phyloP scores from a whole-genome alignment of 2,329 filamentous ascomycete species.

The Alternaria sp. region DNA sequence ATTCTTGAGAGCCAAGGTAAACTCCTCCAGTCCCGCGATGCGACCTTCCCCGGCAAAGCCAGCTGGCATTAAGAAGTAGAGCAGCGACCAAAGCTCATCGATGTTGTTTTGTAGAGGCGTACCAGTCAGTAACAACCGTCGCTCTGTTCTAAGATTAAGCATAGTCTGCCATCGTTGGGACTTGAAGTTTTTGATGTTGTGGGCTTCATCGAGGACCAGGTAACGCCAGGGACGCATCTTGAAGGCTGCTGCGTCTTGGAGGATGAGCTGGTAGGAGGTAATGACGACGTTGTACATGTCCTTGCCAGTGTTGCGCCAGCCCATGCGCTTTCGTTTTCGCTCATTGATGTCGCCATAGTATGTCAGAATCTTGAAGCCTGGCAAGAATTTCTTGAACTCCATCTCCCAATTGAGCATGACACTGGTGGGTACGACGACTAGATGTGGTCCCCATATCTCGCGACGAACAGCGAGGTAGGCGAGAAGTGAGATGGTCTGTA shows the following conservation, averaged over 20 bases:
- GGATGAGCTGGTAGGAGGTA: constrained; percentile 94
- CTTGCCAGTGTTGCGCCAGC: constrained; percentile 86
- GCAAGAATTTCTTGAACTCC: constrained; percentile 99
- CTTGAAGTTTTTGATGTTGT: constrained; percentile 99
- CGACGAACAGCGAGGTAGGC: constrained; percentile 91
- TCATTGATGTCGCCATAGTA: constrained; percentile 97
- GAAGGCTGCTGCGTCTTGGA: constrained; percentile 93
- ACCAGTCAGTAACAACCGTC: constrained; percentile 86
- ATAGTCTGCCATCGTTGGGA: constrained; percentile 96
- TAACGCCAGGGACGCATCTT: constrained; percentile 95
- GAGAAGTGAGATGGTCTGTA: constrained; percentile 93
- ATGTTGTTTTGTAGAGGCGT: constrained; percentile 97
- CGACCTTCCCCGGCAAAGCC: constrained; percentile 82
- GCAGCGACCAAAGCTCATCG: constrained; percentile 92
- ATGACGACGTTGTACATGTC: constrained; percentile 92
- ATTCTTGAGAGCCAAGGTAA: constrained; percentile 93
- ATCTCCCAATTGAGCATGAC: constrained; percentile 99
- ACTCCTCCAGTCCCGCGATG: constrained; percentile 93
- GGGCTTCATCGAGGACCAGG: constrained; percentile 96
- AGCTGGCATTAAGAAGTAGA: constrained; percentile 96
- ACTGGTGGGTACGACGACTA: constrained; percentile 95
- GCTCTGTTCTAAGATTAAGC: constrained; percentile 88
- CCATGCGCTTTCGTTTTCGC: constrained; percentile 85
- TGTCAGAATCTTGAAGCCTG: constrained; percentile 95
- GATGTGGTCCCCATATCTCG: constrained; percentile 92